Conservation (phyloP, 305 asterid genomes). For the Fraxinus xanthoxyloides region DNA sequence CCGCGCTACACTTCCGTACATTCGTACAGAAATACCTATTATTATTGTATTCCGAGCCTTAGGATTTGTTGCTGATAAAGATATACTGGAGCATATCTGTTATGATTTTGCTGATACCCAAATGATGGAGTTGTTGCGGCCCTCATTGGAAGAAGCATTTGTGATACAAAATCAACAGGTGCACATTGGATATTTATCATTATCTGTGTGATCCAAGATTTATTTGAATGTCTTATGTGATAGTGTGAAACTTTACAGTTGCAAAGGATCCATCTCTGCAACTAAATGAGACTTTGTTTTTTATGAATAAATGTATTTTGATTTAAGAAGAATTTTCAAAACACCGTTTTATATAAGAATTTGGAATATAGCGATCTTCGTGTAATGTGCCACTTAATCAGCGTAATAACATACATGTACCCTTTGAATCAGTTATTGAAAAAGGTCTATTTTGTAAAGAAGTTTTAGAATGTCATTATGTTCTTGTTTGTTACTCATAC, state of each 20-base stretch:
- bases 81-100: constrained; percentile 92
- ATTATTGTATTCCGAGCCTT: constrained; percentile 91
- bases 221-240: background rate
- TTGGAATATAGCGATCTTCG: background rate
- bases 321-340: background rate
- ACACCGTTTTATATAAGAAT: background rate
- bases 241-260: background rate
- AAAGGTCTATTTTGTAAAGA: background rate
- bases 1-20: constrained; percentile 95
- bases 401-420: background rate
- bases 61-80: constrained; percentile 97
- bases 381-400: background rate
- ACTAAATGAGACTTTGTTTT: background rate
- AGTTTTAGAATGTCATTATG: background rate
- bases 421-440: background rate
- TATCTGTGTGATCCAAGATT: background rate
- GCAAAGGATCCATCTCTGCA: background rate
- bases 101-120: constrained; percentile 87
- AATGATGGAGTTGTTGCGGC: constrained; percentile 97
- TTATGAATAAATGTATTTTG: background rate
- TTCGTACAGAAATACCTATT: constrained; percentile 93
- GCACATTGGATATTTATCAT: background rate
- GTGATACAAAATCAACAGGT: constrained; percentile 97
- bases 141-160: constrained; percentile 97
- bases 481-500: background rate